Evolutionary conservation across 2,329 filamentous ascomycete species (phyloP), one percentile per base, ranked within the genome.

Genomic region (Calonectria pseudoturangicola): DNA sequence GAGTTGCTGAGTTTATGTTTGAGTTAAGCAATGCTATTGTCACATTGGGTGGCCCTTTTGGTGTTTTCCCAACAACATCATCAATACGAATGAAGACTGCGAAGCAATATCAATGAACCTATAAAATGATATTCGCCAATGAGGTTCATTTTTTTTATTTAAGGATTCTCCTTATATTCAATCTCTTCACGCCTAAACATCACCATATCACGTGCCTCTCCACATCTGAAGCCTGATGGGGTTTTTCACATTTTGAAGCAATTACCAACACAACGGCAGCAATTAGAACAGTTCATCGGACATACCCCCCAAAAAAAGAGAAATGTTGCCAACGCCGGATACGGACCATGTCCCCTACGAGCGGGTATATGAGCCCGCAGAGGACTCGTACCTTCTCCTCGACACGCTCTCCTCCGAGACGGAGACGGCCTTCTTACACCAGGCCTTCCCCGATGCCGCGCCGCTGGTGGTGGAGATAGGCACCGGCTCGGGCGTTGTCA

Each of bases 371-470:
- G 96, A 98, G 82, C 97, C 97, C 43, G 93, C 96, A 13, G 97
- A 99, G 85, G 97, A 99, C 86, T 98, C 96, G 6, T 99, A 95
- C 82, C 91, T 99, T 54, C 90, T 99, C 62, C 91, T 99, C 36
- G 96, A 99, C 85, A 98, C 96, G 0, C 89, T 99, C 54, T 96
- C 96, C 0, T 93, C 92, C 2, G 72, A 87, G 0, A 83, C 89
- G 2, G 95, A 98, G 84, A 90, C 88, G 4, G 77, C 86, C 28
- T 98, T 95, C 83, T 90, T 98, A 25, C 87, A 87, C 21, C 71
- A 84, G 6, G 90, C 90, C 51, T 97, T 98, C 81, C 73, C 75
- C 28, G 56, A 74, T 36, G 83, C 88, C 1, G 80, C 87, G 1
- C 92, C 93, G 0, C 84, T 98, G 1, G 88, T 98, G 36, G 87